These are phyloP conservation scores for Daldinia sp. DNA, from an alignment of 2,329 filamentous ascomycete genomes.

Conservation along the genomic window DNA sequence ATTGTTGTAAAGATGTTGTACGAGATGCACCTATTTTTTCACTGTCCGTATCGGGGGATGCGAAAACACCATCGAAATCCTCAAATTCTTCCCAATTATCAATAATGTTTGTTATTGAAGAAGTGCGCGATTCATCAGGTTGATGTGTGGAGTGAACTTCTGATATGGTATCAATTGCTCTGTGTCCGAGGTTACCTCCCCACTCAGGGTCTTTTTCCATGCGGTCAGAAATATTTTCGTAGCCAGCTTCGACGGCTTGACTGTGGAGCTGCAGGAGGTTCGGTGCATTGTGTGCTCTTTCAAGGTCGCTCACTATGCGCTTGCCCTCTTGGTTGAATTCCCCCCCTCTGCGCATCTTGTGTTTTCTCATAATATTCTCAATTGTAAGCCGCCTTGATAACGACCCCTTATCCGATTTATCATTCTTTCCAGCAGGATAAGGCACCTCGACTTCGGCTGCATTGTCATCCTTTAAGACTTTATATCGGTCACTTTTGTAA, in stretches of 20 bases:
- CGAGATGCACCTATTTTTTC: neutral
- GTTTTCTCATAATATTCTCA: neutral
- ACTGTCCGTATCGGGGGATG: neutral
- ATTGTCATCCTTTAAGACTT: neutral
- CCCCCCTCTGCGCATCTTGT: neutral
- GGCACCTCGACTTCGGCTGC: neutral
- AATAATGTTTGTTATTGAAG: neutral
- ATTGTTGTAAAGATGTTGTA: neutral
- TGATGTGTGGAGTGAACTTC: neutral
- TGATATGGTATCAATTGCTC: neutral
- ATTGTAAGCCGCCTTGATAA: neutral
- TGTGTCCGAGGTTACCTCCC: neutral
- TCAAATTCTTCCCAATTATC: neutral
- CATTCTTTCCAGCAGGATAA: neutral
- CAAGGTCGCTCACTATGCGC: neutral
- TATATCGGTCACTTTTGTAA: neutral
- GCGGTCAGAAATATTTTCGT: constrained; percentile 1
- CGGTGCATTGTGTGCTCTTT: neutral
- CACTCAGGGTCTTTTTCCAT: neutral
- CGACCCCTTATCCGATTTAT: neutral
- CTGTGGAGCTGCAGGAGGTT: neutral
- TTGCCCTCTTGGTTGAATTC: neutral
- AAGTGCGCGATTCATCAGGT: neutral
- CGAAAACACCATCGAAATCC: neutral
- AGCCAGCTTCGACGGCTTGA: neutral